Base-by-base conservation (phyloP, 2,329 filamentous ascomycete species). In the Paracoccidioides brasiliensis region DNA sequence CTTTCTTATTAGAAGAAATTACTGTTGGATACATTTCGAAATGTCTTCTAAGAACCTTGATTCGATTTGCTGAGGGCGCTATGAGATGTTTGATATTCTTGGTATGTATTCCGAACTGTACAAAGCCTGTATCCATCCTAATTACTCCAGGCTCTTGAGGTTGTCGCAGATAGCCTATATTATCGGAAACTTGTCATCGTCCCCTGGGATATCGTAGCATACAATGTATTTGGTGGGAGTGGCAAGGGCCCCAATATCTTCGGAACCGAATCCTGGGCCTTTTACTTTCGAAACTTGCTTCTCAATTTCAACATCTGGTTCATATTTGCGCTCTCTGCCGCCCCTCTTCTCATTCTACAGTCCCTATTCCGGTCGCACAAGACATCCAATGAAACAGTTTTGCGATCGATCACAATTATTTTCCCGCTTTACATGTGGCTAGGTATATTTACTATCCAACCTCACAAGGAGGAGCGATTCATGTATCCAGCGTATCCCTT, bases 281-380 rank as follows among this genome's bases (percentile, higher is more conserved):
- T 96, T 68, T 98, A 98, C 71, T 78, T 95, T 63, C 86, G 88
- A 63, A 98, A 98, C 64, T 74, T 98, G 45, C 74, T 85, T 14
- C 78, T 98, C 57, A 98, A 98, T 74, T 98, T 97, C 77, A 95
- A 97, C 67, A 72, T 95, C 49, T 97, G 90, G 89, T 90, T 96
- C 63, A 66, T 89, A 9, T 77, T 97, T 10, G 90, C 90, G 0
- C 70, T 95, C 49, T 67, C 81, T 4, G 81, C 86, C 0, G 73
- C 89, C 14, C 91, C 91, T 0, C 73, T 96, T 0, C 84, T 95
- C 60, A 62, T 87, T 0, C 61, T 90, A 0, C 88, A 94, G 63
- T 85, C 88, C 61, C 60, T 84, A 3, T 69, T 87, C 53, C 78
- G 82, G 6, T 73, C 78, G 2, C 83, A 81, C 43, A 72, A 77